Conservation (phyloP, 805 yeast species). For the Cyberlindnera misumaiensis region DNA sequence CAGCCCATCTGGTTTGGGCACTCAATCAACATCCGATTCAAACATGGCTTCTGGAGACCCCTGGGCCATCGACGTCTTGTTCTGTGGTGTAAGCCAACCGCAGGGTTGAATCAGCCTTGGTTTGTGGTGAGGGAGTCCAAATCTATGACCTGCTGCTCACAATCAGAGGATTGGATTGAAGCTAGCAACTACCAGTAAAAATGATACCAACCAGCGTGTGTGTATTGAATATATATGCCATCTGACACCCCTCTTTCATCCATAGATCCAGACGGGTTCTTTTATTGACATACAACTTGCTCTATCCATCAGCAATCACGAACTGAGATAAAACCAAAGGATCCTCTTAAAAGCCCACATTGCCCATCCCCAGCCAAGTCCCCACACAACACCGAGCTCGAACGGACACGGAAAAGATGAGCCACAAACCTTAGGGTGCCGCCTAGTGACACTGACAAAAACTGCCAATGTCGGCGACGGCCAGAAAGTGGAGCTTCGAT, state of each 20-base stretch:
- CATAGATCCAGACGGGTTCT: conserved; percentile 22
- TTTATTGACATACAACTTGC: conserved; percentile 11
- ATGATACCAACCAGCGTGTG: too few species aligned
- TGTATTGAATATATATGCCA: conserved; percentile 17
- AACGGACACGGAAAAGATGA: not conserved
- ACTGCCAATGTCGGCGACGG: not conserved
- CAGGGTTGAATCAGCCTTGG: too few species aligned
- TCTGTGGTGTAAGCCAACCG: too few species aligned
- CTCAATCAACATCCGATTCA: too few species aligned
- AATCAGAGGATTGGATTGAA: too few species aligned
- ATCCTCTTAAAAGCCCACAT: not conserved
- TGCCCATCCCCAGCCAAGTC: too few species aligned
- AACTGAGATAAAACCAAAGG: conserved; percentile 12
- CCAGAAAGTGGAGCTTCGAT: too few species aligned
- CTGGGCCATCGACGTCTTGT: too few species aligned
- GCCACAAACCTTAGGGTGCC: not conserved
- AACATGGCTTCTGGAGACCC: too few species aligned
- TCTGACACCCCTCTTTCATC: conserved; percentile 28
- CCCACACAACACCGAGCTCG: not conserved
- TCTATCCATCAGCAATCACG: conserved; percentile 19
- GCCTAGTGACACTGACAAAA: not conserved
- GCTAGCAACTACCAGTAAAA: too few species aligned
- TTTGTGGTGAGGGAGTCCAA: too few species aligned
- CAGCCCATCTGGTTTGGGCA: conserved; percentile 1
- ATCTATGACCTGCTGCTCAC: too few species aligned